These are phyloP conservation scores for Daldinia sp. DNA, from an alignment of 2,329 filamentous ascomycete genomes.

Conservation along the genomic window DNA sequence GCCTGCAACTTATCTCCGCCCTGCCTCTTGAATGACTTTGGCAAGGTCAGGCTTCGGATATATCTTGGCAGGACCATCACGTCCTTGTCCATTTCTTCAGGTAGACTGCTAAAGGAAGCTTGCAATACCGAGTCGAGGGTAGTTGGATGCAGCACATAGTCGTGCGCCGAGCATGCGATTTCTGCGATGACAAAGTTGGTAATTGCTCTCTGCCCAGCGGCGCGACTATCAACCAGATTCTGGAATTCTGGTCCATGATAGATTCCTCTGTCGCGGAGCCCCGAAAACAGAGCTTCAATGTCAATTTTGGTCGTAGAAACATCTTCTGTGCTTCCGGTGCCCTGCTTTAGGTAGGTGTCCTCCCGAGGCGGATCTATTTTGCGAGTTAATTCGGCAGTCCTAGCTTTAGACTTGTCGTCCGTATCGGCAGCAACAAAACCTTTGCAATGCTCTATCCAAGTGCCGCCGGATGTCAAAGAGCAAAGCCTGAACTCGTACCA, in stretches of 20 bases:
- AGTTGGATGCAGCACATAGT: slow-evolving; percentile 37
- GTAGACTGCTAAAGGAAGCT: background rate
- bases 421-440: background rate
- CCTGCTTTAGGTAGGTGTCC: background rate
- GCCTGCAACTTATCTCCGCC: background rate
- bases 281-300: background rate
- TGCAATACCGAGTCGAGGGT: slow-evolving; percentile 34
- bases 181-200: background rate
- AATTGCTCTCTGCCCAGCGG: background rate
- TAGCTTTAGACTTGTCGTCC: background rate
- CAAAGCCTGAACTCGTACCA: background rate
- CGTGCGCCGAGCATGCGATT: background rate
- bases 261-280: background rate
- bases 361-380: background rate
- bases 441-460: background rate
- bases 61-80: background rate
- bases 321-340: background rate
- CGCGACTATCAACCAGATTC: background rate
- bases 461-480: background rate
- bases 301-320: background rate
- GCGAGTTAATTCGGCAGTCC: background rate
- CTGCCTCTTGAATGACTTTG: background rate
- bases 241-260: background rate
- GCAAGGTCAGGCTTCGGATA: background rate
- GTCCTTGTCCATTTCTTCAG: background rate